These are phyloP conservation scores for Exidia glandulosa DNA, from an alignment of 768 basidiomycete genomes.

Conservation along the genomic window DNA sequence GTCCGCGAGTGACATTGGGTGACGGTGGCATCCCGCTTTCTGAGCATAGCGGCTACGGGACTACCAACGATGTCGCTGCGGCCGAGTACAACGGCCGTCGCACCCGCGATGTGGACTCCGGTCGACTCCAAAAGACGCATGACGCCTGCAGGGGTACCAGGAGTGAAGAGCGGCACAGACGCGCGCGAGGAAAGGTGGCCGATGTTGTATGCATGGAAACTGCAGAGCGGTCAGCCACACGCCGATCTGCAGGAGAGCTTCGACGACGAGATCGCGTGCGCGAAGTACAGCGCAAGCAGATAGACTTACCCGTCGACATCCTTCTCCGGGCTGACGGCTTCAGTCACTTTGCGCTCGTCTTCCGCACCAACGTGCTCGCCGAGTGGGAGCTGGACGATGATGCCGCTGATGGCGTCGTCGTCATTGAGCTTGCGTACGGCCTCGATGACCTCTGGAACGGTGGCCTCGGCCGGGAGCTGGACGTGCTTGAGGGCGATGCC, in stretches of 20 bases:
- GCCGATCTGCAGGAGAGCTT: neutral
- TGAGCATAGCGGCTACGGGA: conserved; percentile 84
- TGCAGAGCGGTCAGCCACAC: too few species aligned
- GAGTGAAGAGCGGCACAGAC: conserved; percentile 78
- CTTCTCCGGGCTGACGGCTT: conserved; percentile 86
- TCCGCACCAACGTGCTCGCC: conserved; percentile 70
- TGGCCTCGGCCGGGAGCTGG: conserved; percentile 52
- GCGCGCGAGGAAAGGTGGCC: conserved; percentile 89
- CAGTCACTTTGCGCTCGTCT: conserved; percentile 86
- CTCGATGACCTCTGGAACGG: conserved; percentile 64
- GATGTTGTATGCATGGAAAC: conserved; percentile 98
- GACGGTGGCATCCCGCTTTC: conserved; percentile 87
- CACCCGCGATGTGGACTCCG: conserved; percentile 63
- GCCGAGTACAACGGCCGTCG: conserved; percentile 85
- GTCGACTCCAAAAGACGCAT: conserved; percentile 84
- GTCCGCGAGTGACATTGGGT: conserved; percentile 96
- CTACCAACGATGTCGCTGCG: conserved; percentile 97
- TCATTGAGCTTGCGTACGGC: conserved; percentile 73
- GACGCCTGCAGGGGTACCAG: conserved; percentile 92
- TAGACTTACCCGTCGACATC: conserved; percentile 83
- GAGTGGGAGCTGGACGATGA: conserved; percentile 92
- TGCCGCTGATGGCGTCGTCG: conserved; percentile 72
- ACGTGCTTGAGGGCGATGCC: conserved; percentile 84
- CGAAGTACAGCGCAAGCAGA: too few species aligned
- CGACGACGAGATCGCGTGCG: conserved; percentile 1